These are phyloP conservation scores for Neobulgaria alba DNA, from an alignment of 2,329 filamentous ascomycete genomes.

Conservation along the genomic window DNA sequence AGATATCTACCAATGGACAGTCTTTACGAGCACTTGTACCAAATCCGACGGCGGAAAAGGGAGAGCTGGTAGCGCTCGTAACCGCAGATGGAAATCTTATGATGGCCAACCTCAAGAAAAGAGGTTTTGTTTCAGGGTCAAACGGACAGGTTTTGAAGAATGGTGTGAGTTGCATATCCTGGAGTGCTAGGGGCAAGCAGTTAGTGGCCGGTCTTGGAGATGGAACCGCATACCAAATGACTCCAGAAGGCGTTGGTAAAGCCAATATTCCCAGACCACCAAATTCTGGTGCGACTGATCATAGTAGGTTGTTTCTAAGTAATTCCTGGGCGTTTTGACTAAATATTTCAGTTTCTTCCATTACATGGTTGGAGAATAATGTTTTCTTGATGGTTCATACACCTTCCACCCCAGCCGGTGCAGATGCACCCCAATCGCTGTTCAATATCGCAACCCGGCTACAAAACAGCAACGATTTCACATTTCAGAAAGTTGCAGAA, in stretches of 20 bases:
- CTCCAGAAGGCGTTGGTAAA: slow-evolving; percentile 68
- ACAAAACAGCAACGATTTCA: slow-evolving; percentile 46
- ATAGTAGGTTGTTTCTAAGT: slow-evolving; percentile 45
- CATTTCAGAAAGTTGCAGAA: slow-evolving; percentile 66
- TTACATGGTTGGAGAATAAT: slow-evolving; percentile 84
- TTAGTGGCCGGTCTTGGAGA: slow-evolving; percentile 77
- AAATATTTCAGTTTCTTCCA: slow-evolving; percentile 55
- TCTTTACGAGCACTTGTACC: slow-evolving; percentile 66
- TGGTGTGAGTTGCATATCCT: slow-evolving; percentile 75
- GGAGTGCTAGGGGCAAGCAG: slow-evolving; percentile 92
- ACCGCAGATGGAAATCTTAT: slow-evolving; percentile 73
- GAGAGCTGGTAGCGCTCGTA: slow-evolving; percentile 71
- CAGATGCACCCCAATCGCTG: slow-evolving; percentile 49
- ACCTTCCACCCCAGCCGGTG: slow-evolving; percentile 46
- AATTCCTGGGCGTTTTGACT: slow-evolving; percentile 14
- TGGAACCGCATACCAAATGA: slow-evolving; percentile 76
- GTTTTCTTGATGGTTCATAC: slow-evolving; percentile 77
- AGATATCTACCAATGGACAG: slow-evolving; percentile 68
- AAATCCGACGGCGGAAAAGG: slow-evolving; percentile 68
- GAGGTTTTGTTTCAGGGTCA: slow-evolving; percentile 45
- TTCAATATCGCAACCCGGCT: slow-evolving; percentile 74
- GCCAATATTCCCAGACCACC: slow-evolving; percentile 72
- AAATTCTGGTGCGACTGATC: slow-evolving; percentile 50
- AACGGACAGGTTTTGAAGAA: slow-evolving; percentile 60
- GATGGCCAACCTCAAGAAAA: slow-evolving; percentile 70